These are phyloP conservation scores for Globisporangium lucens DNA, from an alignment of 352 stramenopile genomes.

Conservation along the genomic window DNA sequence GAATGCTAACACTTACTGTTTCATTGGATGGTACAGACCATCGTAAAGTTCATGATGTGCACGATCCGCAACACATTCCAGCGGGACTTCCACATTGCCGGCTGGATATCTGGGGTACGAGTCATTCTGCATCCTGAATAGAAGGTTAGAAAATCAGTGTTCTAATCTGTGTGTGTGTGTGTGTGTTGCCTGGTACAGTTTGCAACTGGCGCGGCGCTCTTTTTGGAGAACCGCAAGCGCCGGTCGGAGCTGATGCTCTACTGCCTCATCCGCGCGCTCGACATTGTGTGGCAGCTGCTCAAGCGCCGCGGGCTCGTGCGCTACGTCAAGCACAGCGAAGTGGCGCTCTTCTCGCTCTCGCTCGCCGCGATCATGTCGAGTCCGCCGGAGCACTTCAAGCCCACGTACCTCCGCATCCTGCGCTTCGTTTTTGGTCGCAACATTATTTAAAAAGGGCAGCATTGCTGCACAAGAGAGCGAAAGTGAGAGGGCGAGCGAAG, in stretches of 20 bases:
- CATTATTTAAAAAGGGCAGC: constrained; percentile 49
- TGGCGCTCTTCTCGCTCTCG: constrained; percentile 80
- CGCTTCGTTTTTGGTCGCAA: constrained; percentile 81
- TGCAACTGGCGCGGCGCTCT: constrained; percentile 52
- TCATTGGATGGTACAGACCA: constrained; percentile 29
- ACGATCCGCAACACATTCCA: constrained; percentile 70
- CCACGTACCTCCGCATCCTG: constrained; percentile 77
- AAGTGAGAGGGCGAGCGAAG: not conserved
- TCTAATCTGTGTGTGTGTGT: not conserved
- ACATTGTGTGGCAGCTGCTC: constrained; percentile 81
- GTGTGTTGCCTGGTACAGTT: constrained; percentile 31
- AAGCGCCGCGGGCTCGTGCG: constrained; percentile 62
- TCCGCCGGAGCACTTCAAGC: constrained; percentile 79
- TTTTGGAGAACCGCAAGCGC: constrained; percentile 80
- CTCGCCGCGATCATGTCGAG: constrained; percentile 84
- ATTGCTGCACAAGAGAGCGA: constrained; percentile 6
- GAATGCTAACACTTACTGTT: not conserved
- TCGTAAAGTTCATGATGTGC: constrained; percentile 75
- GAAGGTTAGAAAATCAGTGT: not conserved
- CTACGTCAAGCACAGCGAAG: constrained; percentile 74
- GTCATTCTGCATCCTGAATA: not conserved
- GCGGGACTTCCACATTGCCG: constrained; percentile 44
- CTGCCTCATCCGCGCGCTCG: constrained; percentile 64
- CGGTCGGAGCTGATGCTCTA: constrained; percentile 87
- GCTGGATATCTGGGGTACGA: constrained; percentile 49